phyloP scores from a whole-genome alignment of 1,284 basidiomycete species.

The Puccinia hordei region DNA sequence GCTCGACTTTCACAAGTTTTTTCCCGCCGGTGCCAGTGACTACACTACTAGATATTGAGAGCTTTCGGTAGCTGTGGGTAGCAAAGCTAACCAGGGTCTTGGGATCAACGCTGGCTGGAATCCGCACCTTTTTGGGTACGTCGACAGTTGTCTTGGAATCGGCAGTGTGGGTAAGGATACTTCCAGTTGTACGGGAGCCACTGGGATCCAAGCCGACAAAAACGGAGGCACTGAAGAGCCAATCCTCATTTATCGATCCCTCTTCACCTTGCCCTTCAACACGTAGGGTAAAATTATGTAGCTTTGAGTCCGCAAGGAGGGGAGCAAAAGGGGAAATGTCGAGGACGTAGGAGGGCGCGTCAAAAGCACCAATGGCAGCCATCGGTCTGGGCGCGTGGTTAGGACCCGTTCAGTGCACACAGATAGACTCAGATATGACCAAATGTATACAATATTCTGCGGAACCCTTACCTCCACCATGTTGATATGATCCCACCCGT shows the following conservation, averaged over 20 bases:
- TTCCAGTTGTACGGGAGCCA: slow-evolving; percentile 14
- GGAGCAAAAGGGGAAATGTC: slow-evolving; percentile 78
- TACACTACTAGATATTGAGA: slow-evolving; percentile 9
- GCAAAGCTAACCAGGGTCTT: background rate
- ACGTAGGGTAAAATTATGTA: slow-evolving; percentile 71
- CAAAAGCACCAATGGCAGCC: slow-evolving; percentile 73
- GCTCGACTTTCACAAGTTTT: slow-evolving; percentile 25
- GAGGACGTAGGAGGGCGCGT: slow-evolving; percentile 74
- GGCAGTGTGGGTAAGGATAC: background rate
- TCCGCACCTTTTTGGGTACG: background rate
- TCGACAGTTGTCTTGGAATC: background rate
- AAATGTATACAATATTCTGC: background rate
- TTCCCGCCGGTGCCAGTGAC: slow-evolving; percentile 20
- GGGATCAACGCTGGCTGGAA: background rate
- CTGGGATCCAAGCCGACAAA: slow-evolving; percentile 64
- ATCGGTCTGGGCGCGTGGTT: slow-evolving; percentile 64
- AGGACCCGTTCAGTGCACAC: background rate
- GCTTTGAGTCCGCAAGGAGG: slow-evolving; percentile 68
- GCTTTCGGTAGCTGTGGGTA: slow-evolving; percentile 14
- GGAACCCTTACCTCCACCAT: slow-evolving; percentile 64
- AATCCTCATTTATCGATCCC: slow-evolving; percentile 69
- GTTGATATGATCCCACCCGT: slow-evolving; percentile 74
- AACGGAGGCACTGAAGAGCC: slow-evolving; percentile 74
- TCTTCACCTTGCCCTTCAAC: slow-evolving; percentile 72
- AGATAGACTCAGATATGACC: background rate